phyloP scores from a whole-genome alignment of 2,329 filamentous ascomycete genomes.

The Verruconis gallopava region DNA sequence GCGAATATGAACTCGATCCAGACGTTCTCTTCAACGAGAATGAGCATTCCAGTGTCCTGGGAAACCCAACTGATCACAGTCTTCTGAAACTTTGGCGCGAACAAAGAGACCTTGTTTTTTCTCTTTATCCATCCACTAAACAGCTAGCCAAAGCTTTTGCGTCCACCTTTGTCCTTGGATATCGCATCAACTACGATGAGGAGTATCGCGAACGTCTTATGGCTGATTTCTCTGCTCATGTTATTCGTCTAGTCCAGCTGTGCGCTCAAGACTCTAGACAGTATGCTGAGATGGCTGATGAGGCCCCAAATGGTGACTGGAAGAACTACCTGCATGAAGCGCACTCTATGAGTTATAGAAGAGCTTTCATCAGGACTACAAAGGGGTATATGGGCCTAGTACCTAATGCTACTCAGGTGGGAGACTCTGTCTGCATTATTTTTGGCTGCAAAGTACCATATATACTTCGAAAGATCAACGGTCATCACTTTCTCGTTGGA shows the following conservation, averaged over 20 bases:
- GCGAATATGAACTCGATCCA: neutral
- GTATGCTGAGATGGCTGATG: neutral
- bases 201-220: neutral
- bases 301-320: neutral
- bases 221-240: neutral
- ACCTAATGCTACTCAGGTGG: neutral
- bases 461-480: neutral
- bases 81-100: neutral
- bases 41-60: neutral
- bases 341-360: constrained; percentile 2
- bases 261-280: neutral
- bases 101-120: neutral
- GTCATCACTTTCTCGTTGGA: neutral
- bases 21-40: neutral
- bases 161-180: neutral
- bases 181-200: neutral
- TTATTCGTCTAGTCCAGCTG: too few species aligned
- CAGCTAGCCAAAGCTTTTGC: neutral
- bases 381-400: constrained; percentile 1
- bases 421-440: constrained; percentile 4
- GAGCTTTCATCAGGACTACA: neutral
- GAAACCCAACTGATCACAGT: neutral
- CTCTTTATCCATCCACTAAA: neutral
- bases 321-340: neutral
- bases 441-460: constrained; percentile 4